phyloP scores from a whole-genome alignment of 208 protist genomes.

The Leishmania braziliensis region DNA sequence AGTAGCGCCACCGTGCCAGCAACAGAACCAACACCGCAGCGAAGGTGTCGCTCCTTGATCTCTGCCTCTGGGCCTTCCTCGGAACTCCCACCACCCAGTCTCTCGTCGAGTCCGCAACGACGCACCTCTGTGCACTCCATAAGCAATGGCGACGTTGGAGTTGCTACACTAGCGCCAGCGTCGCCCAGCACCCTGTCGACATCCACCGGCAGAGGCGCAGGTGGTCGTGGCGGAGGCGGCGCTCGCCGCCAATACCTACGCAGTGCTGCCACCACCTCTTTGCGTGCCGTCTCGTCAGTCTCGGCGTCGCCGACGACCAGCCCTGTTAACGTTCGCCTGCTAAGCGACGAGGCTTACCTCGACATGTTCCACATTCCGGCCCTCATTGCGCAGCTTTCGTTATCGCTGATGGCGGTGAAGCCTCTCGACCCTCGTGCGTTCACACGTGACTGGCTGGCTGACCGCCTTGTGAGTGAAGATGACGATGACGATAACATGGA shows the following conservation, averaged over 20 bases:
- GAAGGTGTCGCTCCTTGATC: background rate
- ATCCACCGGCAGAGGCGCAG: background rate
- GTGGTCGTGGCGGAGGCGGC: background rate
- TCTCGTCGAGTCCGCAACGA: background rate
- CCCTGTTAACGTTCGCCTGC: slow-evolving; percentile 11
- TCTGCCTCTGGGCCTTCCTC: too few relatives aligned
- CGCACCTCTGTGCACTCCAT: slow-evolving; percentile 5
- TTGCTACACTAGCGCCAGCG: background rate
- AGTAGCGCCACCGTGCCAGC: background rate
- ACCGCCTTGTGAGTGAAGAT: slow-evolving; percentile 35
- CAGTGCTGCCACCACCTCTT: slow-evolving; percentile 3
- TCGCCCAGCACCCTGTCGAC: background rate
- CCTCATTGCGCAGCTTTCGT: slow-evolving; percentile 50
- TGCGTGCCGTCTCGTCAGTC: background rate
- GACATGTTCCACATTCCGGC: slow-evolving; percentile 48
- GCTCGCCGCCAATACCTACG: background rate
- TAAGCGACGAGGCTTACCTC: slow-evolving; percentile 66
- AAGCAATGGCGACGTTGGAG: slow-evolving; percentile 8
- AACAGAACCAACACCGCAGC: background rate
- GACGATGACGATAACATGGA: slow-evolving; percentile 7
- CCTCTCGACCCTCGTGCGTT: slow-evolving; percentile 68
- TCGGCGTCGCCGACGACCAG: background rate
- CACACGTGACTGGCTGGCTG: slow-evolving; percentile 59
- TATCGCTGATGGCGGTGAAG: slow-evolving; percentile 57
- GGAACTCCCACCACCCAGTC: too few relatives aligned